Conservation (phyloP, 2,329 filamentous ascomycete species). For the Cladosporium sp. region DNA sequence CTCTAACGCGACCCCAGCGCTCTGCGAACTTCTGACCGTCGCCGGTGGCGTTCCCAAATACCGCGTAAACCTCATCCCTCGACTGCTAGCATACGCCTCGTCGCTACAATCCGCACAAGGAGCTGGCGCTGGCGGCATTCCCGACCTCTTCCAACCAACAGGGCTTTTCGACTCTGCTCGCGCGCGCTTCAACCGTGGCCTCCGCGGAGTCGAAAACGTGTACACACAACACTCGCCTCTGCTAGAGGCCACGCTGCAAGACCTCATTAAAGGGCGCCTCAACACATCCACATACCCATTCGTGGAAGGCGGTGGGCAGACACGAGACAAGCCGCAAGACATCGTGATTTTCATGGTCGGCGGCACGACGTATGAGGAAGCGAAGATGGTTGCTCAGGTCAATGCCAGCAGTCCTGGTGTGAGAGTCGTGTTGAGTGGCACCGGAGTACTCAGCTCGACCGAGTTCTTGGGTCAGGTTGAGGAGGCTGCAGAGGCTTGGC, state of each 20-base stretch:
- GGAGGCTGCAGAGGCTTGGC: constrained; percentile 84
- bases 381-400: constrained; percentile 91
- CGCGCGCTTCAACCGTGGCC: constrained; percentile 78
- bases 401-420: constrained; percentile 89
- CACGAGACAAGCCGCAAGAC: constrained; percentile 93
- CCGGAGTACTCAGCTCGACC: constrained; percentile 80
- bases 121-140: constrained; percentile 71
- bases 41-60: constrained; percentile 77
- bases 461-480: constrained; percentile 91
- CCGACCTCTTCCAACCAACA: constrained; percentile 86
- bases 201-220: constrained; percentile 97
- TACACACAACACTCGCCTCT: constrained; percentile 96
- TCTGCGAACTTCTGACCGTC: constrained; percentile 82
- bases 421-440: constrained; percentile 85
- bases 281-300: constrained; percentile 90
- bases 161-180: constrained; percentile 89
- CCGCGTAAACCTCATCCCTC: constrained; percentile 75
- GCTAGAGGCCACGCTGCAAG: constrained; percentile 83
- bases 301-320: constrained; percentile 81
- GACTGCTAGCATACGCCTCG: constrained; percentile 80
- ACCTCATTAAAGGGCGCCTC: constrained; percentile 86
- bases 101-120: constrained; percentile 72
- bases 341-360: constrained; percentile 93
- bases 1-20: constrained; percentile 77
- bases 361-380: constrained; percentile 93